Evolutionary conservation across 768 basidiomycete species (phyloP).

Genomic region (Termitomyces sp.): DNA sequence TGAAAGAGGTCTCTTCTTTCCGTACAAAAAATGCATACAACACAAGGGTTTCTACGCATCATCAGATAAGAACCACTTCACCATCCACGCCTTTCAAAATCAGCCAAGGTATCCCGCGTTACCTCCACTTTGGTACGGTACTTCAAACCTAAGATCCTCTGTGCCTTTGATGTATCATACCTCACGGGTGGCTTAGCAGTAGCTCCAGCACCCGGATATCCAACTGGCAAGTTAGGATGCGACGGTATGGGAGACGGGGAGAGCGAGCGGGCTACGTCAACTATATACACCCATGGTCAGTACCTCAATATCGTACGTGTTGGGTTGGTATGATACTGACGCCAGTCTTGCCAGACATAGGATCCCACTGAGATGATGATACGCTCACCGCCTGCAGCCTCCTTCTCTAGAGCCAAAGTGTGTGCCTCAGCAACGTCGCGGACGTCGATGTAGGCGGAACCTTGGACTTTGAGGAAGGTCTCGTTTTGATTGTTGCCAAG

Average conservation of each 20-base stretch:
- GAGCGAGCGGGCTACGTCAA: slow-evolving; percentile 35
- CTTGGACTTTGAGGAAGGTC: slow-evolving; percentile 20
- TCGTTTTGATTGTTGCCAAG: slow-evolving; percentile 18
- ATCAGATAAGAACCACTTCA: slow-evolving; percentile 5
- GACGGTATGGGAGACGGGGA: slow-evolving; percentile 27
- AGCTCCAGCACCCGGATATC: slow-evolving; percentile 29
- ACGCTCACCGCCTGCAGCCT: slow-evolving; percentile 48
- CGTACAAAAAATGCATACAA: not conserved
- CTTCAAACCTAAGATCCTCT: slow-evolving; percentile 37
- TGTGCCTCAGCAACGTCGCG: slow-evolving; percentile 53
- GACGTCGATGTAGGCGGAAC: slow-evolving; percentile 37
- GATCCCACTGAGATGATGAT: slow-evolving; percentile 39
- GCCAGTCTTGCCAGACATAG: slow-evolving; percentile 27
- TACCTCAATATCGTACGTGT: not conserved
- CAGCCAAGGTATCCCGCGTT: slow-evolving; percentile 36
- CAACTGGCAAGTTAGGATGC: slow-evolving; percentile 25
- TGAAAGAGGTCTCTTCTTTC: no score
- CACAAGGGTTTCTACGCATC: not conserved
- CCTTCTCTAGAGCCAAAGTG: slow-evolving; percentile 41
- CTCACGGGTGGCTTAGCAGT: slow-evolving; percentile 22
- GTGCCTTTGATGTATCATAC: slow-evolving; percentile 36
- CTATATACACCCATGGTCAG: slow-evolving; percentile 16
- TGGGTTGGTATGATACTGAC: slow-evolving; percentile 13
- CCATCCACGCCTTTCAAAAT: slow-evolving; percentile 43
- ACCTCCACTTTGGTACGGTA: slow-evolving; percentile 38